phyloP scores from a whole-genome alignment of 257 asterid species.

The Dorcoceras hygrometricum region DNA sequence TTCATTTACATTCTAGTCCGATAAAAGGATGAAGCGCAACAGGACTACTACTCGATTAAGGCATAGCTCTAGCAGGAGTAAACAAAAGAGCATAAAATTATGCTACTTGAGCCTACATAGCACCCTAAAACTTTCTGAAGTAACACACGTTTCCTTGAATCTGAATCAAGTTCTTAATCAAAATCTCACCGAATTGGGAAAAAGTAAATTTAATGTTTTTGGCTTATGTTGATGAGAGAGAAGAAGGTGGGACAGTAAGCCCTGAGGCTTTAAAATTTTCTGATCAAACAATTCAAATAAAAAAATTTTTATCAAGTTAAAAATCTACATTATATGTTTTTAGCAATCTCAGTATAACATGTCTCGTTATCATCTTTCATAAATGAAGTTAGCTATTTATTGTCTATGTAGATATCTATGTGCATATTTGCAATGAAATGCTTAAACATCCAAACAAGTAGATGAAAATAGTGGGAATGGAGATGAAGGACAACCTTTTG shows the following conservation, averaged over 20 bases:
- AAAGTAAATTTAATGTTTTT: too few species aligned
- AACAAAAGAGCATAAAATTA: not conserved
- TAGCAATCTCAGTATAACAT: not conserved
- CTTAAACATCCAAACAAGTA: conserved; percentile 14
- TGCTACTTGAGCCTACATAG: not conserved
- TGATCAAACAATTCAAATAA: too few species aligned
- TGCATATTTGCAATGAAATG: not conserved
- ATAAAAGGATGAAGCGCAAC: not conserved
- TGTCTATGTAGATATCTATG: not conserved
- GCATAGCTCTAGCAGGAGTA: not conserved
- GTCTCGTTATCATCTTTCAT: not conserved
- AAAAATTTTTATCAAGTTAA: not conserved
- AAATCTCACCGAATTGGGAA: not conserved
- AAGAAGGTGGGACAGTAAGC: not conserved
- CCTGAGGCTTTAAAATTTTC: not conserved
- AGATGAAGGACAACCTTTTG: conserved; percentile 52
- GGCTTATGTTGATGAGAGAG: not conserved
- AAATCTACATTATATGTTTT: not conserved
- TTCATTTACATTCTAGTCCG: not conserved
- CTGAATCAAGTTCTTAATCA: conserved; percentile 3
- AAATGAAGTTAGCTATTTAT: not conserved
- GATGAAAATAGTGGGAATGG: conserved; percentile 7
- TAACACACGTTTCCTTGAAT: conserved; percentile 11
- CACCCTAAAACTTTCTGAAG: not conserved
- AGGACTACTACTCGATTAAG: not conserved